Percentiles rank a stretch among this genome's conserved stretches.
phyloP scores from a whole-genome alignment of 1,284 basidiomycete genomes.

The Malassezia dermatis region DNA sequence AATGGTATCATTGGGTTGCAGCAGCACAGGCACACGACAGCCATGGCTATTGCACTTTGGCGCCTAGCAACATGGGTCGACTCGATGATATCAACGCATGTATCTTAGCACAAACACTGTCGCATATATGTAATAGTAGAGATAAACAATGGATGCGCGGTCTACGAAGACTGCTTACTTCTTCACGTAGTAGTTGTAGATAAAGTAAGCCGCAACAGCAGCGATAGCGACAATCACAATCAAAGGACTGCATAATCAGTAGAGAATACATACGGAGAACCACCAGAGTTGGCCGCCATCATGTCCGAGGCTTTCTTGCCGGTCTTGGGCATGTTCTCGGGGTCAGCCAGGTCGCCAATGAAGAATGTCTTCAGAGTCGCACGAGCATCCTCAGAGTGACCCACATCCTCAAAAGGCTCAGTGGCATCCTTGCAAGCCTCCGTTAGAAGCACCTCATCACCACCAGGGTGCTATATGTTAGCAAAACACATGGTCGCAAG shows the following conservation, averaged over 20 bases:
- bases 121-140: background rate
- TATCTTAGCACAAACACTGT: background rate
- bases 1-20: background rate
- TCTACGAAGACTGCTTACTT: background rate
- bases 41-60: constrained; percentile 7
- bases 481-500: constrained; percentile 7
- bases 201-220: constrained; percentile 10
- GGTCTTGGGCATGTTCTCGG: constrained; percentile 16
- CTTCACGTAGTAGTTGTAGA: constrained; percentile 4
- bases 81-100: background rate
- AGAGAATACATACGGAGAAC: constrained; percentile 6
- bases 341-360: constrained; percentile 53
- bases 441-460: constrained; percentile 88
- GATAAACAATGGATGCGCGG: background rate
- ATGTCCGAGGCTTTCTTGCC: constrained; percentile 5
- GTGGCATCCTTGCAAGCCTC: constrained; percentile 92
- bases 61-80: constrained; percentile 12
- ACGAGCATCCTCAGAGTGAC: constrained; percentile 95
- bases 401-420: constrained; percentile 97
- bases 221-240: constrained; percentile 6
- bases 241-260: constrained; percentile 5
- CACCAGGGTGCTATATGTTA: constrained; percentile 64
- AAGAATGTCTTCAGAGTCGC: constrained; percentile 60
- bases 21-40: background rate
- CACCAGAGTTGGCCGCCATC: background rate